Evolutionary conservation across 1,139 yeast species (phyloP).

Genomic region (Candida neerlandica): DNA sequence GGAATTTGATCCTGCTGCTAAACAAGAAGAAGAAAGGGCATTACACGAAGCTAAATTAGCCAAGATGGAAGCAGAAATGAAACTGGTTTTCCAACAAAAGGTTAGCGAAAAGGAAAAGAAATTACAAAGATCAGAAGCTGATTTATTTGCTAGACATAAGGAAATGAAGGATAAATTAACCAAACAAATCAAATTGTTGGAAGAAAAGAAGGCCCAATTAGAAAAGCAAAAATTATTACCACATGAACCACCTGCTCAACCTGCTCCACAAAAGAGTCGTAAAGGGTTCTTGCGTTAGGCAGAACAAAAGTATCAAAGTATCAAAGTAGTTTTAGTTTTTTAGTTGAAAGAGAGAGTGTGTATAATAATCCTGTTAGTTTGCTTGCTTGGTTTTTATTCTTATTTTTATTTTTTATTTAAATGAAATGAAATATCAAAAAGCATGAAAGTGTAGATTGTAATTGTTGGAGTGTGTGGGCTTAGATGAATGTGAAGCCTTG

Average conservation of each 20-base stretch:
- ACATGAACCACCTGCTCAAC: constrained; percentile 53
- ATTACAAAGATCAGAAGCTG: constrained; percentile 96
- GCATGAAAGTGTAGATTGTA: not conserved
- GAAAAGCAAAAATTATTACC: constrained; percentile 68
- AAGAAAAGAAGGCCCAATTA: constrained; percentile 84
- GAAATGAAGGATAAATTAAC: constrained; percentile 95
- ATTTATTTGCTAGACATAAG: constrained; percentile 90
- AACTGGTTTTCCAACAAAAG: constrained; percentile 93
- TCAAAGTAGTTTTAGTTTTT: too few species aligned
- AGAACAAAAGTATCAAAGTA: not conserved
- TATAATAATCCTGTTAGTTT: not conserved
- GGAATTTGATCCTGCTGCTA: constrained; percentile 90
- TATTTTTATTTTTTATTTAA: not conserved
- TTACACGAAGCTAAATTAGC: constrained; percentile 92
- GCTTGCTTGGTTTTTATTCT: not conserved
- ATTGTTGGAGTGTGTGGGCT: not conserved
- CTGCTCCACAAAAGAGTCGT: constrained; percentile 50
- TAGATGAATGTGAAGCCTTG: not conserved
- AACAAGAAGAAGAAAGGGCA: constrained; percentile 92
- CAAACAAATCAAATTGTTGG: constrained; percentile 85
- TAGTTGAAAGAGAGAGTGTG: not conserved
- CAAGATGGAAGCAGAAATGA: constrained; percentile 96
- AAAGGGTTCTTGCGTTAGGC: constrained; percentile 57
- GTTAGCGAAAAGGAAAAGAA: constrained; percentile 97
- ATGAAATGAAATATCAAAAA: not conserved